phyloP scores from a whole-genome alignment of 805 yeast genomes.

The Cyberlindnera subsufficiens region DNA sequence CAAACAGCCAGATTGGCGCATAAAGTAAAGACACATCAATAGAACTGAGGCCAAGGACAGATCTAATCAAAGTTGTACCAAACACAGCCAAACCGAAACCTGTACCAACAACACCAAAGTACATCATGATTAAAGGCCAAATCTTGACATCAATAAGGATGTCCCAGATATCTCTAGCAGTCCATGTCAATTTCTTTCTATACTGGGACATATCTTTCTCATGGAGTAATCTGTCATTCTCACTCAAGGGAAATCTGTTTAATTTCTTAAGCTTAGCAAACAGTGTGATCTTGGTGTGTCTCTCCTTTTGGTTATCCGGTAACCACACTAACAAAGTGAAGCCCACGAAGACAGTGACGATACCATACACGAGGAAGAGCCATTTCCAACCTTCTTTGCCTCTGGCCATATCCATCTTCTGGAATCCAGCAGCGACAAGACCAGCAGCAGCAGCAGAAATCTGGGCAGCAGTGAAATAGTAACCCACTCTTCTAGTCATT shows the following conservation, averaged over 20 bases:
- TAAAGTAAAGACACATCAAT: conserved; percentile 69
- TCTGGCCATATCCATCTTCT: conserved; percentile 63
- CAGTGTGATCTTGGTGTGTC: conserved; percentile 8
- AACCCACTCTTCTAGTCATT: conserved; percentile 75
- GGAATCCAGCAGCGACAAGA: conserved; percentile 82
- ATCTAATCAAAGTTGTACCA: conserved; percentile 70
- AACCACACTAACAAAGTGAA: conserved; percentile 72
- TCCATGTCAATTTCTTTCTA: conserved; percentile 47
- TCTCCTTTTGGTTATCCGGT: conserved; percentile 46
- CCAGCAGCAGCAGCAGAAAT: conserved; percentile 89
- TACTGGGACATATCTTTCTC: conserved; percentile 51
- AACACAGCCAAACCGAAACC: conserved; percentile 83
- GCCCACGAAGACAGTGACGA: conserved; percentile 59
- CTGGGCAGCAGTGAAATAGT: conserved; percentile 89
- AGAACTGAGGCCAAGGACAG: conserved; percentile 53
- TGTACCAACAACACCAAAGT: conserved; percentile 90
- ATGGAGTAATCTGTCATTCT: conserved; percentile 50
- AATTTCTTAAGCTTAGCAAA: conserved; percentile 14
- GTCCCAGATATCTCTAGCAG: conserved; percentile 46
- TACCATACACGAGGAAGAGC: conserved; percentile 77
- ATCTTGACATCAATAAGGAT: conserved; percentile 59
- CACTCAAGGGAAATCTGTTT: conserved; percentile 41
- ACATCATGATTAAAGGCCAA: conserved; percentile 83
- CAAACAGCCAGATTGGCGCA: conserved; percentile 91
- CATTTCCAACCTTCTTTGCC: conserved; percentile 85